Evolutionary conservation across 345 rosid genomes (phyloP).

Genomic region (Salix exigua): DNA sequence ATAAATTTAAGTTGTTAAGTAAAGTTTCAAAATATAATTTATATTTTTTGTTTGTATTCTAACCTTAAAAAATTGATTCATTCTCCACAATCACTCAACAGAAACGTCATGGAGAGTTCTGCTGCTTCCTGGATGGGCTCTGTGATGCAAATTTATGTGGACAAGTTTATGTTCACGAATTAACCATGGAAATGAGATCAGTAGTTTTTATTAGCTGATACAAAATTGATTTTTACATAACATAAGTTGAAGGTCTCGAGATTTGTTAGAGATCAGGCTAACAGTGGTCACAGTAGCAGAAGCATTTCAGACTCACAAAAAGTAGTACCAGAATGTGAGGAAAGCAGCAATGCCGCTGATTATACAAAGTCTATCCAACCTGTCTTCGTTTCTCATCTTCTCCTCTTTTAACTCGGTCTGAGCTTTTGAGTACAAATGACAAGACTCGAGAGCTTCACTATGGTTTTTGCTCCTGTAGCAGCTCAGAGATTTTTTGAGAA

Average conservation of each 20-base stretch:
- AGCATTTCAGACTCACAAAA: conserved; percentile 36
- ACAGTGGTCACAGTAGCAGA: neutral
- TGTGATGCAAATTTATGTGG: too few relatives aligned
- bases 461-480: conserved; percentile 64
- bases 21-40: too few relatives aligned
- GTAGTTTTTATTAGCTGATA: conserved; percentile 15
- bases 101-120: neutral
- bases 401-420: conserved; percentile 64
- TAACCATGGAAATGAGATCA: neutral
- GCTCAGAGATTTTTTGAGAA: conserved; percentile 64
- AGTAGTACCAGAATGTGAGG: conserved; percentile 53
- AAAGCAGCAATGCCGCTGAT: conserved; percentile 62
- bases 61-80: neutral
- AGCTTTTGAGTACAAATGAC: conserved; percentile 60
- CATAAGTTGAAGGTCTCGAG: neutral
- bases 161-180: neutral
- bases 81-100: neutral
- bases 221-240: conserved; percentile 38
- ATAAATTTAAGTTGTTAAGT: too few relatives aligned
- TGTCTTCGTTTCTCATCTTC: conserved; percentile 66
- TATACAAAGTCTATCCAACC: conserved; percentile 60
- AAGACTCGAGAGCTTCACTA: conserved; percentile 67
- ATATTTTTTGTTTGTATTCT: too few relatives aligned
- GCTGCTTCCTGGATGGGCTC: neutral
- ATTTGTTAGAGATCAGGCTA: conserved; percentile 18